Evolutionary conservation across 2,329 filamentous ascomycete species (phyloP).

Genomic region (Botrytis porri): DNA sequence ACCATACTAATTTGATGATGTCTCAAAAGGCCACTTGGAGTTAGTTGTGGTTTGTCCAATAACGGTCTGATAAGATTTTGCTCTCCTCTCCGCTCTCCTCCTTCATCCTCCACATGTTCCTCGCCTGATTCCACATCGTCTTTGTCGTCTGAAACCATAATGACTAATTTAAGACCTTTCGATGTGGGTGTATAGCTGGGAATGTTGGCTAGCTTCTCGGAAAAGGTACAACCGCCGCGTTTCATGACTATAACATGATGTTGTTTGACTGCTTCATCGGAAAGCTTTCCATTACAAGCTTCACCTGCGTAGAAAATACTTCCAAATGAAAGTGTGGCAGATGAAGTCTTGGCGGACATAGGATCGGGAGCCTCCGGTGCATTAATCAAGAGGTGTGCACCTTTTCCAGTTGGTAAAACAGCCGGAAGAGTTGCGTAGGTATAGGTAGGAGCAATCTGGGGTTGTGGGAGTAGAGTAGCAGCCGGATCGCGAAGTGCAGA

Average conservation of each 20-base stretch:
- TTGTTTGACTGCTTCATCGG: conserved; percentile 48
- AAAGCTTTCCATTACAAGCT: conserved; percentile 57
- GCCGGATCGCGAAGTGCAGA: conserved; percentile 47
- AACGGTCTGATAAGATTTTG: conserved; percentile 55
- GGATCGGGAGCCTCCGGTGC: conserved; percentile 44
- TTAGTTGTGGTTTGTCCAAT: conserved; percentile 67
- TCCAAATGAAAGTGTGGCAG: conserved; percentile 59
- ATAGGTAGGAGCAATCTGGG: conserved; percentile 36
- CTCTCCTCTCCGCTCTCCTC: conserved; percentile 39
- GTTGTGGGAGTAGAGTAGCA: conserved; percentile 41
- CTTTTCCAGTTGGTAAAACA: conserved; percentile 49
- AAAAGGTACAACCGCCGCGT: conserved; percentile 82
- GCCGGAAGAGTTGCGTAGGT: conserved; percentile 43
- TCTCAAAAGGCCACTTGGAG: conserved; percentile 38
- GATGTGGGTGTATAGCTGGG: conserved; percentile 66
- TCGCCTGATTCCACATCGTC: conserved; percentile 24
- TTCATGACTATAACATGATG: conserved; percentile 79
- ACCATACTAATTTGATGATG: conserved; percentile 73
- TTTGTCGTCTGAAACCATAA: conserved; percentile 64
- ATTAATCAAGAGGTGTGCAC: conserved; percentile 68
- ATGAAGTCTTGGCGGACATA: conserved; percentile 33
- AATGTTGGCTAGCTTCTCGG: conserved; percentile 79
- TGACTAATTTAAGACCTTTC: conserved; percentile 70
- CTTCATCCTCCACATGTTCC: conserved; percentile 35
- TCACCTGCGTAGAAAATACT: conserved; percentile 69